A percentile compares a stretch with the other conserved stretches of the same genome.
Evolutionary conservation across 306 rosid species (phyloP).

Genomic region (Vigna trinervia): DNA sequence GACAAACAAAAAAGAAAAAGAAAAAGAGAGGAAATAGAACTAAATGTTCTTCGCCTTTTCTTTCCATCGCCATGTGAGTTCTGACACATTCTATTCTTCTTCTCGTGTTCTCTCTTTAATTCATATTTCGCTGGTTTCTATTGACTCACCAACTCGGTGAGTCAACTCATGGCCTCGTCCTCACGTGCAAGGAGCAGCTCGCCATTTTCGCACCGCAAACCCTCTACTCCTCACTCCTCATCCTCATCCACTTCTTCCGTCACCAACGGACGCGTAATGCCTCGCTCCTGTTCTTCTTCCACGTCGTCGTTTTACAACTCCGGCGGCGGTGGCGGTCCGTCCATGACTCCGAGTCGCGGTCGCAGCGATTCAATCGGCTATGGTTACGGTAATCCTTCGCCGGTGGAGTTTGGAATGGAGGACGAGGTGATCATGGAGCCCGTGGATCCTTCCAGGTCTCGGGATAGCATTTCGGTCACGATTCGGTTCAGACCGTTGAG

Average conservation of each 20-base stretch:
- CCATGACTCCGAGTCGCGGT: conserved; percentile 67
- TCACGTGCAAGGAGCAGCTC: conserved; percentile 93
- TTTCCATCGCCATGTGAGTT: conserved; percentile 72
- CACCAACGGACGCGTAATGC: conserved; percentile 63
- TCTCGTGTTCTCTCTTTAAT: conserved; percentile 33
- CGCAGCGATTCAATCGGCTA: conserved; percentile 60
- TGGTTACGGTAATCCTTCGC: conserved; percentile 53
- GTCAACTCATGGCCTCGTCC: conserved; percentile 75
- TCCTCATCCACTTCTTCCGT: conserved; percentile 80
- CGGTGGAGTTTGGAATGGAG: conserved; percentile 70
- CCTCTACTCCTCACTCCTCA: conserved; percentile 70
- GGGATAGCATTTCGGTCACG: conserved; percentile 95
- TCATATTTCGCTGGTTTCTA: conserved; percentile 15
- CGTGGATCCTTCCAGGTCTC: conserved; percentile 57
- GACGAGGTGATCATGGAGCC: conserved; percentile 77
- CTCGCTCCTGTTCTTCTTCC: conserved; percentile 82
- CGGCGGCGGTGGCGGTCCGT: conserved; percentile 67
- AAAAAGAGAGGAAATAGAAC: conserved; percentile 12
- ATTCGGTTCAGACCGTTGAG: conserved; percentile 98
- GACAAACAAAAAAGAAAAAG: not conserved
- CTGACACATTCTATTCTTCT: conserved; percentile 70
- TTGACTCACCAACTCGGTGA: conserved; percentile 60
- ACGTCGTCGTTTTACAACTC: conserved; percentile 78
- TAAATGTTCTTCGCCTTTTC: conserved; percentile 65
- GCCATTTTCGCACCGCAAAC: conserved; percentile 84